phyloP scores from a whole-genome alignment of 495 filamentous ascomycete species.

The Hypoxylon perforatum region DNA sequence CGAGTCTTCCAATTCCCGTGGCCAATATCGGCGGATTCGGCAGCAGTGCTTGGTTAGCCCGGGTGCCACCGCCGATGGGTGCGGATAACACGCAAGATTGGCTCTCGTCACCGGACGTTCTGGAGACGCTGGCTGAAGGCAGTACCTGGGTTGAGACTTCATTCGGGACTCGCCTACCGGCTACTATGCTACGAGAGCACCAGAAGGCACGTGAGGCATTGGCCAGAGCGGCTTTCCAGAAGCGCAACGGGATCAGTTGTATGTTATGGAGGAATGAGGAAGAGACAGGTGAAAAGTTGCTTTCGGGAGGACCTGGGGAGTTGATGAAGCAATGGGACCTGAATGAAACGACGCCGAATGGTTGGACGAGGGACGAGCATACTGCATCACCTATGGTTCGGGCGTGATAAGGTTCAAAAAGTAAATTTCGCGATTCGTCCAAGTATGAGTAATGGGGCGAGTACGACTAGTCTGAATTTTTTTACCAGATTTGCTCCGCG shows the following conservation, averaged over 20 bases:
- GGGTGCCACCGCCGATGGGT: not conserved
- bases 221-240: not conserved
- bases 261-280: constrained; percentile 9
- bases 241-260: not conserved
- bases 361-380: constrained; percentile 7
- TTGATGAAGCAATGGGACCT: constrained; percentile 7
- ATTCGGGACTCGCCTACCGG: not conserved
- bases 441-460: no score
- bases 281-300: not conserved
- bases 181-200: constrained; percentile 1
- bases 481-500: no score
- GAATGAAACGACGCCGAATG: constrained; percentile 1
- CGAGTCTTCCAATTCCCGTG: constrained; percentile 14
- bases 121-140: not conserved
- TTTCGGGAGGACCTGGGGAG: constrained; percentile 3
- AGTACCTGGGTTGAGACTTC: constrained; percentile 3
- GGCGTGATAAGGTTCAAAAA: not conserved
- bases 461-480: no score
- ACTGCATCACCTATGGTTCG: not conserved
- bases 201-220: not conserved
- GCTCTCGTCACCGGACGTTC: not conserved
- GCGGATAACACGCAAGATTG: constrained; percentile 12
- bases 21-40: not conserved
- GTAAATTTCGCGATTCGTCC: no score
- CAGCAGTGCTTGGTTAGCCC: not conserved